Evolutionary conservation across 2,329 filamentous ascomycete genomes (phyloP).

Genomic region (Amphichorda felina): DNA sequence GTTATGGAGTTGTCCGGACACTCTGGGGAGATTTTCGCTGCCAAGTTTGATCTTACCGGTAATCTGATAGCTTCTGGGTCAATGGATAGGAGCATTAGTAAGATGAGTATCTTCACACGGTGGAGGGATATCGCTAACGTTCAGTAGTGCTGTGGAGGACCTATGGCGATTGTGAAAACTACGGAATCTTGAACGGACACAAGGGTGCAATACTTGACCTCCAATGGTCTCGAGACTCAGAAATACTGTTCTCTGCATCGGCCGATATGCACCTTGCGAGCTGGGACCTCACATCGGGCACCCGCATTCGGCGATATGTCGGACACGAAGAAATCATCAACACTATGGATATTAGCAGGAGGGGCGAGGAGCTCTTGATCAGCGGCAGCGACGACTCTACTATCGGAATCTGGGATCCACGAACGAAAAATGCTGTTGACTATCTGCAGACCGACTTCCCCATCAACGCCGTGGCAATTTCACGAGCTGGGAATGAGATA

Average conservation of each 20-base stretch:
- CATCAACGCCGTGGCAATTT: conserved; percentile 81
- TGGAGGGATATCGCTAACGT: neutral
- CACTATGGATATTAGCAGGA: conserved; percentile 72
- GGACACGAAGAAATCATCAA: conserved; percentile 98
- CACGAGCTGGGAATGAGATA: conserved; percentile 89
- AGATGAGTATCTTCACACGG: conserved; percentile 15
- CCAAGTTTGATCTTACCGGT: conserved; percentile 80
- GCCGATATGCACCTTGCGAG: conserved; percentile 88
- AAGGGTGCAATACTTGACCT: conserved; percentile 84
- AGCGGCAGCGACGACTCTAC: conserved; percentile 90
- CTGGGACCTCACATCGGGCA: conserved; percentile 90
- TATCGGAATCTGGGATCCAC: conserved; percentile 91
- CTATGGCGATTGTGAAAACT: conserved; percentile 88
- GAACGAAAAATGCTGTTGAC: conserved; percentile 77
- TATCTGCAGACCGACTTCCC: conserved; percentile 88
- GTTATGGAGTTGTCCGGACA: conserved; percentile 86
- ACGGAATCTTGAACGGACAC: conserved; percentile 78
- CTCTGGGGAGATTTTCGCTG: conserved; percentile 79
- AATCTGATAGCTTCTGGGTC: conserved; percentile 86
- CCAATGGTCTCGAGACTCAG: conserved; percentile 93
- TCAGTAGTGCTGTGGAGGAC: conserved; percentile 79
- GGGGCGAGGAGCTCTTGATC: conserved; percentile 82
- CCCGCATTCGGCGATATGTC: conserved; percentile 79
- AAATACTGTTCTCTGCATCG: conserved; percentile 81
- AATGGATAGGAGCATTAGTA: conserved; percentile 87